Percentiles rank a stretch among this genome's conserved stretches.
These are phyloP conservation scores for Withania somnifera DNA, from an alignment of 305 asterid genomes.

Conservation along the genomic window DNA sequence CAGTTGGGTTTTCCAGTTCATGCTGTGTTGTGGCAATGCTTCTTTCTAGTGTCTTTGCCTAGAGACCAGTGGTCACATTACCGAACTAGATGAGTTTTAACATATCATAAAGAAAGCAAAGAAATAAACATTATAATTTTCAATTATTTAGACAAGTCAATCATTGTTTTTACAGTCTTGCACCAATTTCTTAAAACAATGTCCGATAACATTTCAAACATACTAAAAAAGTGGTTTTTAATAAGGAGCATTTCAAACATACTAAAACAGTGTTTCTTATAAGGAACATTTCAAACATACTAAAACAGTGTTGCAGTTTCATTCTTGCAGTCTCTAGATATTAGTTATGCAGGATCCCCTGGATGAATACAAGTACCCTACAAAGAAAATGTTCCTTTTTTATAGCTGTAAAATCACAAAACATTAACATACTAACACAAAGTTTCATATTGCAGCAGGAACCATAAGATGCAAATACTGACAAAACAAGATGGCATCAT, in stretches of 20 bases:
- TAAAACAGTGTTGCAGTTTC: neutral
- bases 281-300: too few species aligned
- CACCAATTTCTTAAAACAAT: neutral
- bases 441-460: neutral
- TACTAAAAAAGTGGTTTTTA: neutral
- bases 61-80: neutral
- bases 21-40: slow-evolving; percentile 53
- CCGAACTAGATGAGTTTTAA: neutral
- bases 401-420: neutral
- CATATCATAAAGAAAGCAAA: neutral
- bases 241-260: too few species aligned
- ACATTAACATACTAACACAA: neutral
- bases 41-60: slow-evolving; percentile 69
- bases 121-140: neutral
- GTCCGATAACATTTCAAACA: neutral
- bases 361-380: neutral
- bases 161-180: neutral
- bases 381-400: neutral
- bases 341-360: neutral
- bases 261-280: neutral
- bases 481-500: neutral
- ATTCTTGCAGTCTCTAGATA: neutral
- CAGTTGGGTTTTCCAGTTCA: slow-evolving; percentile 61
- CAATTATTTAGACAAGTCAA: neutral
- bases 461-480: neutral